A percentile compares a stretch with the other conserved stretches of the same genome.
These are phyloP conservation scores for Aspergillus fumigatiaffinis DNA, from an alignment of 2,329 filamentous ascomycete genomes.

Conservation along the genomic window DNA sequence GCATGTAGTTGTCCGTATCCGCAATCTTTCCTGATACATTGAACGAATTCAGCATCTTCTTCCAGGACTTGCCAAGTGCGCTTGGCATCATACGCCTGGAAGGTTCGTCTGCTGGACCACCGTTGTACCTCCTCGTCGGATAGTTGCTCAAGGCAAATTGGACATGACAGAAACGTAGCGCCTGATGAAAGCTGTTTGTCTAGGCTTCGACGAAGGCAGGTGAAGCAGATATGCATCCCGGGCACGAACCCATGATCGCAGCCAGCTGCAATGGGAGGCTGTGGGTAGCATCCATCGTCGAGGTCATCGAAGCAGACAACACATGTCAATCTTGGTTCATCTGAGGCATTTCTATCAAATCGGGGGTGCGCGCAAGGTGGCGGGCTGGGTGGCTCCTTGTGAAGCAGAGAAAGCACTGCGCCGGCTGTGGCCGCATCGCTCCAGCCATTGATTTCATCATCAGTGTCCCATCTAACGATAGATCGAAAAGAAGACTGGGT, in stretches of 20 bases:
- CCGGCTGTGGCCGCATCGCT: constrained; percentile 15
- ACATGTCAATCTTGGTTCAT: constrained; percentile 4
- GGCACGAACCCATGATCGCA: constrained; percentile 13
- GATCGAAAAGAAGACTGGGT: background rate
- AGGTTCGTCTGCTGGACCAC: constrained; percentile 14
- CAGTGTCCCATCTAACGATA: background rate
- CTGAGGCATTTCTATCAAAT: background rate
- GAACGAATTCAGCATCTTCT: constrained; percentile 14
- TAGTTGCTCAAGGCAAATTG: constrained; percentile 12
- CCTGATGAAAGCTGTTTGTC: constrained; percentile 10
- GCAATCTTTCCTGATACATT: constrained; percentile 11
- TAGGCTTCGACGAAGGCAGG: constrained; percentile 13
- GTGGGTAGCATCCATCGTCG: constrained; percentile 6
- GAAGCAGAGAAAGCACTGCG: constrained; percentile 15
- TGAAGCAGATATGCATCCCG: constrained; percentile 9
- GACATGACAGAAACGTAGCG: constrained; percentile 7
- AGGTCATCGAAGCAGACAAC: constrained; percentile 10
- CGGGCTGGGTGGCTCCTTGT: constrained; percentile 8
- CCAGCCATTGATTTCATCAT: constrained; percentile 6
- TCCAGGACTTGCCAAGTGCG: constrained; percentile 13
- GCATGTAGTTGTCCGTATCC: constrained; percentile 16
- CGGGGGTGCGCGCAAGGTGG: background rate
- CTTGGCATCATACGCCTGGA: constrained; percentile 10
- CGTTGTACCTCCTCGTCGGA: constrained; percentile 11
- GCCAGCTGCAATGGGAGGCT: constrained; percentile 10